Percentiles rank a stretch among this genome's conserved stretches.
Conservation (phyloP, 495 filamentous ascomycete genomes). For the Penicillium odoratum region DNA sequence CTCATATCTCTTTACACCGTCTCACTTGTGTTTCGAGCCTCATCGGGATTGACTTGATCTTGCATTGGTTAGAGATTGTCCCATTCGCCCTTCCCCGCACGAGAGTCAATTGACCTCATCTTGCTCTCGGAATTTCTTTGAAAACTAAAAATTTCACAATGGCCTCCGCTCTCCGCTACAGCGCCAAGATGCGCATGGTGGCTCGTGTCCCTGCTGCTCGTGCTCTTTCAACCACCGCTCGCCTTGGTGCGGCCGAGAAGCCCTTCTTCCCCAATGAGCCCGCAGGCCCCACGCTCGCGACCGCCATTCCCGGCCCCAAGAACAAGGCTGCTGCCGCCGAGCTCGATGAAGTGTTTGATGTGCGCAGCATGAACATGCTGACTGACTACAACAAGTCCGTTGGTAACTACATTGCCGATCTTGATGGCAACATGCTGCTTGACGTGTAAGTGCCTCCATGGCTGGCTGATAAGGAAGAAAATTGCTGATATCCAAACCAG, state of each 20-base stretch:
- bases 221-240: slow-evolving; percentile 43
- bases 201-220: slow-evolving; percentile 40
- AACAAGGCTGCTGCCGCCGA: slow-evolving; percentile 68
- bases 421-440: slow-evolving; percentile 68
- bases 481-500: slow-evolving; percentile 37
- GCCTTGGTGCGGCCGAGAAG: slow-evolving; percentile 44
- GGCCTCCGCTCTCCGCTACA: slow-evolving; percentile 46
- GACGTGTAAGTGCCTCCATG: slow-evolving; percentile 63
- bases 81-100: slow-evolving; percentile 14
- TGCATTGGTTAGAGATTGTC: background rate
- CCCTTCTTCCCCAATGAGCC: slow-evolving; percentile 75
- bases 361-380: slow-evolving; percentile 89
- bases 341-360: slow-evolving; percentile 88
- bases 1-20: background rate
- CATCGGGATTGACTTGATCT: background rate
- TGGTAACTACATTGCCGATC: slow-evolving; percentile 78
- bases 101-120: slow-evolving; percentile 8
- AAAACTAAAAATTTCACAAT: slow-evolving; percentile 30
- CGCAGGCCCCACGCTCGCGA: slow-evolving; percentile 68
- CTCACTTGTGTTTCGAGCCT: slow-evolving; percentile 6
- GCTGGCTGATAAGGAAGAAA: slow-evolving; percentile 9
- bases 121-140: background rate
- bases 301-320: slow-evolving; percentile 80
- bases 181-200: slow-evolving; percentile 40
- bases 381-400: slow-evolving; percentile 71